Evolutionary conservation across 2,329 filamentous ascomycete genomes (phyloP), one percentile per base, ranked within the genome.

Genomic region (Pseudogymnoascus sp.): DNA sequence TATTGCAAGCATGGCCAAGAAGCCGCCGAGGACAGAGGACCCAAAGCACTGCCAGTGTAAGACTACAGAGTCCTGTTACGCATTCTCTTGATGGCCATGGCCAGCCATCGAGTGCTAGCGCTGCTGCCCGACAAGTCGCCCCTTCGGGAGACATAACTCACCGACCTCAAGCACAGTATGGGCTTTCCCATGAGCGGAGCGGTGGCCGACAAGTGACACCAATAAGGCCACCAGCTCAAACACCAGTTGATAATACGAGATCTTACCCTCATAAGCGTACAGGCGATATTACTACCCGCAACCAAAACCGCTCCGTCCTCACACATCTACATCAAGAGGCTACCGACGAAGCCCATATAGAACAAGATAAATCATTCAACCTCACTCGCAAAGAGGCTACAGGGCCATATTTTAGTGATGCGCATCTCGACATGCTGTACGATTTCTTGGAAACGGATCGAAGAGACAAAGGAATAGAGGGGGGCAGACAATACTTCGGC

Each of bases 1-100:
- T 72, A 22, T 72, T 73, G 43, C 62, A 68, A 64, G 67, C 70
- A 72, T 74, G 72, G 71, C 70, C 72, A 38, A 40, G 50, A 56
- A 35, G 50, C 50, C 50, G 16, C 22, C 50, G 50, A 22, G 50
- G 50, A 12, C 50, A 33, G 50, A 56, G 50, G 50, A 19, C 28
- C n/a, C 50, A 56, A 33, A 56, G 50, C 16, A 56, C 50, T 56
- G 28, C 16, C 50, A 56, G 28, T 56, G 28, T 22, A 56, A 33
- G 28, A 56, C 6, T 56, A 14, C 28, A 56, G n/a, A 35, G 28
- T 19, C 28, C 50, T 14, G 3, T 6, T 56, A 4, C 16, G 35
- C 10, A 14, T 1, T 6, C 50, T 33, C 11, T 35, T 16, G 11
- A 56, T 19, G 50, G 5, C 6, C 50, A 56, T 8, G 28, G 28